Percentiles rank a stretch among this genome's conserved stretches.
Evolutionary conservation across 1,139 yeast genomes (phyloP).

Genomic region (Pichia sp.): DNA sequence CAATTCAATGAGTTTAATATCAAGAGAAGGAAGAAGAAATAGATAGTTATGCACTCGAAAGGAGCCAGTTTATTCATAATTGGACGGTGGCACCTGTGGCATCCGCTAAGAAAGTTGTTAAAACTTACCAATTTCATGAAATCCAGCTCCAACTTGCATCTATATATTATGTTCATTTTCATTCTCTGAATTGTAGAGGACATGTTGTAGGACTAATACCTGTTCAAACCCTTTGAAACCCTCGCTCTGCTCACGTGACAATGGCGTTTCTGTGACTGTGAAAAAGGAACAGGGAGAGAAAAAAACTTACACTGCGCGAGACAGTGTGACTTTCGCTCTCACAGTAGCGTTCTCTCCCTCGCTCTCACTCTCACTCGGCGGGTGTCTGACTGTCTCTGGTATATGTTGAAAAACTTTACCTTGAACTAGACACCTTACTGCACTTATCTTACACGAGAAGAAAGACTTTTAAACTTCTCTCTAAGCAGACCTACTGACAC

Average conservation of each 20-base stretch:
- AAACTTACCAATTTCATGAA: slow-evolving; percentile 15
- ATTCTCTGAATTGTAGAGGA: neutral
- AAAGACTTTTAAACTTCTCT: neutral
- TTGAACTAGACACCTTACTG: neutral
- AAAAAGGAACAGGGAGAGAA: neutral
- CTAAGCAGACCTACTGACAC: neutral
- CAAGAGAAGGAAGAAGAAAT: too few relatives aligned
- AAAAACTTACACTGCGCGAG: neutral
- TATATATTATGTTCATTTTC: neutral
- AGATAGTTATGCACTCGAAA: neutral
- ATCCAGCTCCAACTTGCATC: too few relatives aligned
- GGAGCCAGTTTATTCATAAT: slow-evolving; percentile 1
- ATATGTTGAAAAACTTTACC: neutral
- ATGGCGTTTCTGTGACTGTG: neutral
- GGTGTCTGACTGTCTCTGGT: neutral
- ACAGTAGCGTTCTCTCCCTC: neutral
- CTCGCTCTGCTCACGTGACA: neutral
- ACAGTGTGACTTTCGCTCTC: neutral
- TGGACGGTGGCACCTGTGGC: slow-evolving; percentile 33
- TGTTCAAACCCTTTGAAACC: neutral
- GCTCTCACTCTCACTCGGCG: neutral
- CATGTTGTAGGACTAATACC: too few relatives aligned
- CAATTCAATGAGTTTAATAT: neutral
- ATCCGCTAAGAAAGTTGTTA: slow-evolving; percentile 32
- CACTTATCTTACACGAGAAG: neutral